These are phyloP conservation scores for Pseudodiploospora longispora DNA, from an alignment of 2,329 filamentous ascomycete genomes.

Conservation along the genomic window DNA sequence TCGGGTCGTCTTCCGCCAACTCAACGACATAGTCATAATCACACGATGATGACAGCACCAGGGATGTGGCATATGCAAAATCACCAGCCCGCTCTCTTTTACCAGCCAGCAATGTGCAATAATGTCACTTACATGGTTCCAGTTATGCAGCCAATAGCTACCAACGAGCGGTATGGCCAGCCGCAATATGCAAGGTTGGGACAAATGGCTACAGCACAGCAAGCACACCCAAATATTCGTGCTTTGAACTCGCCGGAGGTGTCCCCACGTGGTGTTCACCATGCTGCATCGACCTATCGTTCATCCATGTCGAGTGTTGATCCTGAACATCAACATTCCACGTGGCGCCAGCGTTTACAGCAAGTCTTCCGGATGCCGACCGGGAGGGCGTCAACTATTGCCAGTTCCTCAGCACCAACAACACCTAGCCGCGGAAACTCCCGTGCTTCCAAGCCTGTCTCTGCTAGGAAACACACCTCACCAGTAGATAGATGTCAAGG, in stretches of 20 bases:
- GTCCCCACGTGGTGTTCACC: background rate
- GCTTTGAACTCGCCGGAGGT: too few species aligned
- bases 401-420: conserved; percentile 16
- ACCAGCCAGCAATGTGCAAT: conserved; percentile 5
- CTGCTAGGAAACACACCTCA: too few species aligned
- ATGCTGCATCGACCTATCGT: background rate
- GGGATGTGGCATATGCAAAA: background rate
- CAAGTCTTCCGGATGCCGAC: conserved; percentile 20
- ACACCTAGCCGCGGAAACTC: conserved; percentile 6
- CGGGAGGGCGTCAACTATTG: conserved; percentile 28
- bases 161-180: background rate
- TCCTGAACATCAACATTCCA: conserved; percentile 10
- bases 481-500: too few species aligned
- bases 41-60: too few species aligned
- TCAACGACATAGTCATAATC: too few species aligned
- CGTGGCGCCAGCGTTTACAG: conserved; percentile 20
- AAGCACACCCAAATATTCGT: too few species aligned
- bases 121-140: background rate
- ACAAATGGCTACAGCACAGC: too few species aligned
- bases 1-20: background rate
- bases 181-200: background rate
- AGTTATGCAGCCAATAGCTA: conserved; percentile 1
- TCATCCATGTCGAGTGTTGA: background rate
- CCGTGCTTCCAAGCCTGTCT: background rate
- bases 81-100: conserved; percentile 1